Base-by-base conservation (phyloP, 2,329 filamentous ascomycete species). In the Fusarium veterinarium region DNA sequence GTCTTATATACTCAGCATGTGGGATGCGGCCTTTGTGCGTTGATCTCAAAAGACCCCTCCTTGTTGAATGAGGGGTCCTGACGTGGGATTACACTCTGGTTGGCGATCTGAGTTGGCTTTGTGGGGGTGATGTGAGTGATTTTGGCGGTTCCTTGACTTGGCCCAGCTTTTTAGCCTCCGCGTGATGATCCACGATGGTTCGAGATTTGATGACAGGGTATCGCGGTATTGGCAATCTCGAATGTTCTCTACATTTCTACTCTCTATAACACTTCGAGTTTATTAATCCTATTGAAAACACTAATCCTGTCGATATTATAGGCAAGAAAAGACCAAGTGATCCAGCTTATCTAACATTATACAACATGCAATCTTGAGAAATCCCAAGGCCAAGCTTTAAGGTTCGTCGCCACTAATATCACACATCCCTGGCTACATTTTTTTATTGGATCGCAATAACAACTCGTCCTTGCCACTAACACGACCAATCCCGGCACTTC, bases 1-100 rank as follows among this genome's bases (percentile, higher is more conserved):
- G 64, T 53, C 71, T 76, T 80, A 77, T 80, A 79, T 80, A 49
- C 46, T 31, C 46, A 79, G 19, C 65, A 48, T 31, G 63, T 30
- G 20, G 57, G 62, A 37, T 67, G 64, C 64, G 64, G 45, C 28
- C 53, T 75, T 75, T 75, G 73, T 75, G 73, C 73, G 67, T 57
- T 38, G 20, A 56, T 60, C 51, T 56, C 35, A 25, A 33, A 68
- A 37, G 56, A 48, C 52, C 58, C 61, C 60, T 75, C 71, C 68
- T 23, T 64, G 53, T n/a, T 30, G 6, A 40, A 65, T 69, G 65
- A 72, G 70, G 69, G 70, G 70, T 61, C 64, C 53, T 33, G 55
- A 40, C 23, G 33, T 40, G 49, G 23, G 49, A 53, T 38, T 48
- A 48, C 42, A 57, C 45, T 31, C 60, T 69, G 66, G 66, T 69